A percentile compares a stretch with the other conserved stretches of the same genome.
These are phyloP conservation scores for Discostella stelligeroides DNA, from an alignment of 108 stramenopile species.

Conservation along the genomic window DNA sequence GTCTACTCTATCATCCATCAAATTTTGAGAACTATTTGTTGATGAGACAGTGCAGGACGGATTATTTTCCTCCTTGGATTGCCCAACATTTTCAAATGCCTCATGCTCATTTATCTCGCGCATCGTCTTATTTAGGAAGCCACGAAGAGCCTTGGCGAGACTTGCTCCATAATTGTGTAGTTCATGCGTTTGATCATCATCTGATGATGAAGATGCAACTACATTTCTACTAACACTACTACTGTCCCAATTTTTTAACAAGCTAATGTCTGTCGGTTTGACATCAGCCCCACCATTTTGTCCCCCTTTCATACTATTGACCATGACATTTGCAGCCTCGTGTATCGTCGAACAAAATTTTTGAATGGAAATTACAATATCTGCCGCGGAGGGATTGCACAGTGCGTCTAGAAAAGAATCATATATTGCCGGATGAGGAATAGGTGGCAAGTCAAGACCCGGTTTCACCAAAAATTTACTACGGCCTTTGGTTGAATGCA, in stretches of 20 bases:
- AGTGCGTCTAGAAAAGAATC: constrained; percentile 26
- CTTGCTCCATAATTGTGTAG: constrained; percentile 20
- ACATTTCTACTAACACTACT: neutral
- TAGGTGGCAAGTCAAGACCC: neutral
- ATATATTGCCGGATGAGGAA: constrained; percentile 26
- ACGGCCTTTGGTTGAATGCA: neutral
- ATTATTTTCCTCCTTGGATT: neutral
- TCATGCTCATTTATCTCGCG: constrained; percentile 38
- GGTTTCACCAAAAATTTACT: neutral
- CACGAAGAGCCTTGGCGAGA: constrained; percentile 40
- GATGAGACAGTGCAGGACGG: neutral
- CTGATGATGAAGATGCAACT: neutral
- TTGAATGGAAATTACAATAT: constrained; percentile 42
- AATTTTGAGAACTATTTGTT: neutral
- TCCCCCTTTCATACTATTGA: constrained; percentile 19
- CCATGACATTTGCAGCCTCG: constrained; percentile 46
- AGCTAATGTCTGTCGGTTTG: constrained; percentile 6
- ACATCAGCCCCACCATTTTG: constrained; percentile 1
- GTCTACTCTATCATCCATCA: constrained; percentile 16
- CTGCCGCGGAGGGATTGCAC: constrained; percentile 42
- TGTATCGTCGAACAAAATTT: constrained; percentile 51
- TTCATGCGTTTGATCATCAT: neutral
- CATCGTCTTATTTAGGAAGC: constrained; percentile 35
- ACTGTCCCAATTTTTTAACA: neutral
- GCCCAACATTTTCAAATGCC: constrained; percentile 24